Conservation (phyloP, 148 eudicot genomes). For the Dianthus caryophyllus region DNA sequence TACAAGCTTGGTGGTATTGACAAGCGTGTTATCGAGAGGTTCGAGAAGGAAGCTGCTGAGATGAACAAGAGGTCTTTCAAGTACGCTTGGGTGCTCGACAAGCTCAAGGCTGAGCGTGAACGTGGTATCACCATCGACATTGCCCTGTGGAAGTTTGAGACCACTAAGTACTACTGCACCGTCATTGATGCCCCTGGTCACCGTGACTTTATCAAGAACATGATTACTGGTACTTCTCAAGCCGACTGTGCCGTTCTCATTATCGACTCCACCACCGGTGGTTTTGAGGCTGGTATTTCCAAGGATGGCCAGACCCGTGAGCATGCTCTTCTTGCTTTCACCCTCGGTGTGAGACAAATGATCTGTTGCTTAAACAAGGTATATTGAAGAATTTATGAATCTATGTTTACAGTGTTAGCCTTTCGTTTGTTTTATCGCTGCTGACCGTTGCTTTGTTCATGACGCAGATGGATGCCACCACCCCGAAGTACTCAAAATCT, state of each 20-base stretch:
- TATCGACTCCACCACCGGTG: slow-evolving; percentile 55
- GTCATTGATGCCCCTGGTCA: slow-evolving; percentile 62
- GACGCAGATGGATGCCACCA: slow-evolving; percentile 43
- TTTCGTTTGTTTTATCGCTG: neutral
- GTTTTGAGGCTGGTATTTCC: slow-evolving; percentile 58
- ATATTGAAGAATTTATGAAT: neutral
- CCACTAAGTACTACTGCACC: slow-evolving; percentile 54
- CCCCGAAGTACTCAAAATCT: slow-evolving; percentile 42
- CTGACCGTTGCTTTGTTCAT: neutral
- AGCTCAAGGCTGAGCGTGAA: slow-evolving; percentile 56
- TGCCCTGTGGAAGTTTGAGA: slow-evolving; percentile 56
- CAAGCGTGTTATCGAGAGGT: slow-evolving; percentile 61
- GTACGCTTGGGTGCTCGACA: slow-evolving; percentile 63
- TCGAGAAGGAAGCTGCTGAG: slow-evolving; percentile 66
- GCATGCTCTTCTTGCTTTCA: slow-evolving; percentile 57
- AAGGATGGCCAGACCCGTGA: slow-evolving; percentile 64
- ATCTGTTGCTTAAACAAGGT: slow-evolving; percentile 58
- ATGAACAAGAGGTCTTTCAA: slow-evolving; percentile 67
- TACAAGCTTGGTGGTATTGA: slow-evolving; percentile 66
- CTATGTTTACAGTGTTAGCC: neutral
- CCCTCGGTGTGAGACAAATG: slow-evolving; percentile 56
- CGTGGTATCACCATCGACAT: slow-evolving; percentile 58
- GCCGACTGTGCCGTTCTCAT: slow-evolving; percentile 58
- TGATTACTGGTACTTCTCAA: slow-evolving; percentile 62
- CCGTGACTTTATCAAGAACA: slow-evolving; percentile 53